phyloP scores from a whole-genome alignment of 352 stramenopile species.

The Phytophthora tubulina region DNA sequence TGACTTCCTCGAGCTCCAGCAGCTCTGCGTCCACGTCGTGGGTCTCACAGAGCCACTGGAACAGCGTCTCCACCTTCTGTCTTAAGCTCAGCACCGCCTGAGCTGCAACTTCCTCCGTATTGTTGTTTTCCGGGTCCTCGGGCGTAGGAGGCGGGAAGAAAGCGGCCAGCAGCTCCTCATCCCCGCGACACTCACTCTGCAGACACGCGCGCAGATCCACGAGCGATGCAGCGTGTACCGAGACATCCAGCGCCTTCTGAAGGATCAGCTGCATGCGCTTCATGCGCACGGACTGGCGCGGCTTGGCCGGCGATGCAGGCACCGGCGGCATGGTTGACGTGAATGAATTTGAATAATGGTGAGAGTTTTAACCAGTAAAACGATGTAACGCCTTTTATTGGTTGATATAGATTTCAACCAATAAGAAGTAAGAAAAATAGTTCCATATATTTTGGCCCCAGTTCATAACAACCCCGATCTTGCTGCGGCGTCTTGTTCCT shows the following conservation, averaged over 20 bases:
- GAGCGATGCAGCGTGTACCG: constrained; percentile 56
- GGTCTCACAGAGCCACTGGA: constrained; percentile 59
- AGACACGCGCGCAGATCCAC: constrained; percentile 61
- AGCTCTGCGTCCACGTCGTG: constrained; percentile 64
- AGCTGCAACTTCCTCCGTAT: constrained; percentile 58
- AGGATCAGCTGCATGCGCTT: constrained; percentile 71
- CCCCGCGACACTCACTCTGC: constrained; percentile 58
- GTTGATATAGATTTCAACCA: neutral
- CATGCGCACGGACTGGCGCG: constrained; percentile 46
- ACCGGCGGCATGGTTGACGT: constrained; percentile 6
- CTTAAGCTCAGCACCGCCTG: constrained; percentile 62
- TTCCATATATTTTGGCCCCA: neutral
- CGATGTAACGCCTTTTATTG: neutral
- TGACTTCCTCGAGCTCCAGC: constrained; percentile 55
- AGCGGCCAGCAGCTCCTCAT: constrained; percentile 59
- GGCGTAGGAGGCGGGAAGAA: constrained; percentile 50
- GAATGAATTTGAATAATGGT: constrained; percentile 25
- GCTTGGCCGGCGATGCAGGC: constrained; percentile 30
- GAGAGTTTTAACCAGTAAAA: constrained; percentile 29
- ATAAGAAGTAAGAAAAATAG: neutral
- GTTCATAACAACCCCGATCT: constrained; percentile 30
- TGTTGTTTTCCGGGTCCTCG: constrained; percentile 34
- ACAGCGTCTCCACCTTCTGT: constrained; percentile 65
- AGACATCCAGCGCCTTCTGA: constrained; percentile 74
- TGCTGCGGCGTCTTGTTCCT: constrained; percentile 16